Percentiles rank a stretch among this genome's conserved stretches.
Conservation (phyloP, 495 filamentous ascomycete genomes). For the Hypoxylon crocopeplum region DNA sequence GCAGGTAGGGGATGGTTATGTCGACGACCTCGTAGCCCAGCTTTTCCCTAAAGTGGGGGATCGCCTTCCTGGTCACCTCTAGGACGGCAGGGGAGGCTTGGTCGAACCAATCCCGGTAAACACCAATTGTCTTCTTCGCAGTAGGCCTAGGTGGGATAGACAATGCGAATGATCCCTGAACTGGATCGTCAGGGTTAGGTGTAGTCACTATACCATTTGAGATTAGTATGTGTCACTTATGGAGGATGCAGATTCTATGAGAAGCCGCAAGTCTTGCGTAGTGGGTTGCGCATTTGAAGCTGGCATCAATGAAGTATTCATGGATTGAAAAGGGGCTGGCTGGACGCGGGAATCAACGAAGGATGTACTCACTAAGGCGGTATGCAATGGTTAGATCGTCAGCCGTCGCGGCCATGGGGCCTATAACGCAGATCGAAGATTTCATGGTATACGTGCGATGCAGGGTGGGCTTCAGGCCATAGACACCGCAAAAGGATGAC, state of each 20-base stretch:
- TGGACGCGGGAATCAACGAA: background rate
- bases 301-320: too few species aligned
- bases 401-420: slow-evolving; percentile 79
- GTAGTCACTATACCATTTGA: slow-evolving; percentile 58
- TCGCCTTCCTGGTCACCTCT: slow-evolving; percentile 61
- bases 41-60: slow-evolving; percentile 65
- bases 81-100: slow-evolving; percentile 69
- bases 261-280: background rate
- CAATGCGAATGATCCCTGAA: slow-evolving; percentile 46
- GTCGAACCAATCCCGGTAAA: slow-evolving; percentile 78
- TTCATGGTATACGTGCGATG: slow-evolving; percentile 68
- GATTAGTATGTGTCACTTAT: background rate
- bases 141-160: slow-evolving; percentile 52
- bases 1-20: slow-evolving; percentile 78
- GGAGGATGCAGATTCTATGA: background rate
- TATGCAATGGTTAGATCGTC: slow-evolving; percentile 86
- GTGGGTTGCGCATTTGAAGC: background rate
- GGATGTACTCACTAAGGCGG: slow-evolving; percentile 52
- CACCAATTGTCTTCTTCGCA: slow-evolving; percentile 64
- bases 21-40: slow-evolving; percentile 72
- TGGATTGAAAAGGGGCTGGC: background rate
- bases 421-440: slow-evolving; percentile 69
- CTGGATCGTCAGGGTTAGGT: slow-evolving; percentile 64
- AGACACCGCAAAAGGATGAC: slow-evolving; percentile 81
- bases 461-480: slow-evolving; percentile 86